These are phyloP conservation scores for Gossypium schwendimanii DNA, from an alignment of 441 rosid species.

Conservation along the genomic window DNA sequence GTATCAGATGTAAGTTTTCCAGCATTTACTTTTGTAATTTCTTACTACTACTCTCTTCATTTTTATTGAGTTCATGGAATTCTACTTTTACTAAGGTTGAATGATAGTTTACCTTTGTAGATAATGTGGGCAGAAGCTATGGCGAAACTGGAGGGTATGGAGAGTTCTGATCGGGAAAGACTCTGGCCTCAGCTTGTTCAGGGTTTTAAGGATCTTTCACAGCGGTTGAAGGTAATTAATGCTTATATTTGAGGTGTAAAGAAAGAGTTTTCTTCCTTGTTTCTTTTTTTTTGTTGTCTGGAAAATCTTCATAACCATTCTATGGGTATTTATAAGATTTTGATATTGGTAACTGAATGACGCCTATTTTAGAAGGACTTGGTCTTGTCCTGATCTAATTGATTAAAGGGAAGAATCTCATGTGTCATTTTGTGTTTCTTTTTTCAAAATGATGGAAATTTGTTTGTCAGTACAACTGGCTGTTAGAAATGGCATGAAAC, in stretches of 20 bases:
- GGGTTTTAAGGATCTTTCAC: conserved; percentile 94
- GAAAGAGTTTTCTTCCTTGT: not conserved
- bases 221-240: conserved; percentile 68
- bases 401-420: not conserved
- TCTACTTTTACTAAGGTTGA: conserved; percentile 15
- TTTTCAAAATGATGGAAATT: not conserved
- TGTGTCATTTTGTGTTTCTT: not conserved
- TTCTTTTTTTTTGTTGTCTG: not conserved
- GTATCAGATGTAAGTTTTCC: conserved; percentile 80
- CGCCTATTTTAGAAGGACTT: not conserved
- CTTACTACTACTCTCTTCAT: not conserved
- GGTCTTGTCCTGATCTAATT: not conserved
- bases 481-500: not conserved
- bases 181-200: conserved; percentile 97
- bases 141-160: conserved; percentile 94
- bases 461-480: not conserved
- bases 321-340: not conserved
- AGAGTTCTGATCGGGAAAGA: conserved; percentile 77
- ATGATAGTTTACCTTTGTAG: conserved; percentile 53
- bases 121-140: conserved; percentile 99
- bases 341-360: not conserved
- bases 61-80: not conserved
- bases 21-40: not conserved
- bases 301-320: not conserved
- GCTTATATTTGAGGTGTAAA: not conserved